phyloP scores from a whole-genome alignment of 2,329 filamentous ascomycete species.

The Tricladium varicosporioides region DNA sequence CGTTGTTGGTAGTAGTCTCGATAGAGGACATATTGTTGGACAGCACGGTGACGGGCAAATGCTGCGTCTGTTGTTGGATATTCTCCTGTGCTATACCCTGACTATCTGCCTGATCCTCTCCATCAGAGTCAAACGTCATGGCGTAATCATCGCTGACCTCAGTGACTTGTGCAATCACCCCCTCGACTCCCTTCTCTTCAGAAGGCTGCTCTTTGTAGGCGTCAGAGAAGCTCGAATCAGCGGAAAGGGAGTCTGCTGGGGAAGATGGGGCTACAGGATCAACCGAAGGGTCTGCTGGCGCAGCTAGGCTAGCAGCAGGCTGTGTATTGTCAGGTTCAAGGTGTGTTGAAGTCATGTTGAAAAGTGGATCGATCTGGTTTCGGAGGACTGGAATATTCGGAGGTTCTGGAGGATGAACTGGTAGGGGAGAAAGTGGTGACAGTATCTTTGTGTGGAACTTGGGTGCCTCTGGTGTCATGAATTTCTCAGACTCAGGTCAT shows the following conservation, averaged over 20 bases:
- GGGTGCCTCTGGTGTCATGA: conserved; percentile 41
- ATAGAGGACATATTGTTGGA: conserved; percentile 19
- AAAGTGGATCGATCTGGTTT: conserved; percentile 69
- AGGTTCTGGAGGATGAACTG: conserved; percentile 65
- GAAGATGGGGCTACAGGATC: conserved; percentile 5
- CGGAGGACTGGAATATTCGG: conserved; percentile 68
- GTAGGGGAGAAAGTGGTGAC: conserved; percentile 70
- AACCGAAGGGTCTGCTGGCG: conserved; percentile 12
- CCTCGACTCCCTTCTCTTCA: conserved; percentile 18
- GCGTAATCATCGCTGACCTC: conserved; percentile 37
- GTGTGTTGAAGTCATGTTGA: conserved; percentile 64
- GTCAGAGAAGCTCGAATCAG: conserved; percentile 34
- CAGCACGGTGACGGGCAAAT: conserved; percentile 26
- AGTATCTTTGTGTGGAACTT: conserved; percentile 64
- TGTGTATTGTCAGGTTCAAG: conserved; percentile 38
- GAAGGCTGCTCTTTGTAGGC: conserved; percentile 33
- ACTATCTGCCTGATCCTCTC: conserved; percentile 33
- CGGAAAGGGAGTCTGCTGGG: conserved; percentile 19
- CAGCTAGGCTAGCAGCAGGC: conserved; percentile 11
- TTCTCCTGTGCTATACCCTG: conserved; percentile 32
- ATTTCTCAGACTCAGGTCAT: conserved; percentile 16
- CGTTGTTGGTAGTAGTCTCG: conserved; percentile 18
- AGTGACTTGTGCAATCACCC: conserved; percentile 17
- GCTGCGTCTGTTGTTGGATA: conserved; percentile 28
- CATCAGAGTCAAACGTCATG: conserved; percentile 37